These are phyloP conservation scores for Sporisorium graminicola DNA, from an alignment of 1,284 basidiomycete genomes.

Conservation along the genomic window DNA sequence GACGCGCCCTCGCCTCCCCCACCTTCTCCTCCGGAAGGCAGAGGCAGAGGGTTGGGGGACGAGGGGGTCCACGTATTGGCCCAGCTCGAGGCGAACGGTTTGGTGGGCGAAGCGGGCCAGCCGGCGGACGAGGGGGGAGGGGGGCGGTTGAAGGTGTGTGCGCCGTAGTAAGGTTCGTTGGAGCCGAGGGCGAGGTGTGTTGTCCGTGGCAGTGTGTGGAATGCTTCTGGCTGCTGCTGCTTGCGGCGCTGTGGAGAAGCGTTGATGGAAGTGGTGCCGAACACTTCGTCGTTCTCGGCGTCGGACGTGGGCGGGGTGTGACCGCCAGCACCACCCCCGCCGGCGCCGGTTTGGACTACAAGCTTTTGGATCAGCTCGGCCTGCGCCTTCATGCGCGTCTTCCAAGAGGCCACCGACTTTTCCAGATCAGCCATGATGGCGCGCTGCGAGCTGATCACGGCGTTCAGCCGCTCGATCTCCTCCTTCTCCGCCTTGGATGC, in stretches of 20 bases:
- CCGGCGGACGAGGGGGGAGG: no score
- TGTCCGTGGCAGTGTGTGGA: slow-evolving; percentile 20
- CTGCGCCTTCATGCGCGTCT: slow-evolving; percentile 51
- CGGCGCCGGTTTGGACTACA: slow-evolving; percentile 19
- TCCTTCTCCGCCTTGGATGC: slow-evolving; percentile 40
- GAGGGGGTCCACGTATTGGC: slow-evolving; percentile 12
- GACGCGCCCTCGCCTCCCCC: not conserved
- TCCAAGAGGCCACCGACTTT: slow-evolving; percentile 58
- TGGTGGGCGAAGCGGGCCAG: slow-evolving; percentile 37
- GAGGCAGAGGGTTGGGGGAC: slow-evolving; percentile 48
- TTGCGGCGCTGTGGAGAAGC: no score
- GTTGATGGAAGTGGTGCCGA: not conserved
- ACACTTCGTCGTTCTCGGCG: slow-evolving; percentile 14
- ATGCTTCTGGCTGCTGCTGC: not conserved
- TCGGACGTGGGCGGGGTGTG: slow-evolving; percentile 26
- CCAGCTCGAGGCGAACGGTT: slow-evolving; percentile 8
- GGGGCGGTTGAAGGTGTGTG: slow-evolving; percentile 57
- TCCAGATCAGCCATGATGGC: slow-evolving; percentile 63
- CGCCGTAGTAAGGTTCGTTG: slow-evolving; percentile 54
- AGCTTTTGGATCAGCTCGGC: slow-evolving; percentile 59
- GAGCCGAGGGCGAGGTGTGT: slow-evolving; percentile 33
- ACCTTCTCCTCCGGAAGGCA: no score
- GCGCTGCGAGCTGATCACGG: slow-evolving; percentile 57
- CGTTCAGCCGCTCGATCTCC: slow-evolving; percentile 62
- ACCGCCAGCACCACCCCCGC: no score